A percentile compares a stretch with the other conserved stretches of the same genome.
phyloP scores from a whole-genome alignment of 495 filamentous ascomycete species.

The Penicillium paxilli region DNA sequence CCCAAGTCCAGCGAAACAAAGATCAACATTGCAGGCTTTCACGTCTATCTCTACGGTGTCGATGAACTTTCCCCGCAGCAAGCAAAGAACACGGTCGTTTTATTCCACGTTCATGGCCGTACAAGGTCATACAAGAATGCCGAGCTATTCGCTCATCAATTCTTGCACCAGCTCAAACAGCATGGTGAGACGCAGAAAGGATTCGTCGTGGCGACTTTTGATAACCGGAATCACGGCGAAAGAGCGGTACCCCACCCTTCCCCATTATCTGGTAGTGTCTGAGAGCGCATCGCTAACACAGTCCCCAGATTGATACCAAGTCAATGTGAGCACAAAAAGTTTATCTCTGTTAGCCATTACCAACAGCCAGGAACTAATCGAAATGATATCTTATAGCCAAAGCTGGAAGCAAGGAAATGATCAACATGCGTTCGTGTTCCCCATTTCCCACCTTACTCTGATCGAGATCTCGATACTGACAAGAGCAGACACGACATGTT shows the following conservation, averaged over 20 bases:
- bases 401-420: not conserved
- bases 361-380: too few species aligned
- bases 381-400: not conserved
- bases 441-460: too few species aligned
- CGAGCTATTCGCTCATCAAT: not conserved
- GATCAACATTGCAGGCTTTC: not conserved
- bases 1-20: not conserved
- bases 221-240: constrained; percentile 1
- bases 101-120: not conserved
- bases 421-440: not conserved
- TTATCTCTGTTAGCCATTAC: not conserved
- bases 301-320: not conserved
- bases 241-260: not conserved
- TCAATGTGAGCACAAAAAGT: not conserved
- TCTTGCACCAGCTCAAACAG: not conserved
- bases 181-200: not conserved
- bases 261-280: too few species aligned
- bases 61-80: not conserved
- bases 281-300: too few species aligned
- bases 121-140: not conserved
- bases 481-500: not conserved
- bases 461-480: not conserved
- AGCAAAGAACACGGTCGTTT: not conserved
- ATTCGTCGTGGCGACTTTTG: not conserved
- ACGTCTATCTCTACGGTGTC: not conserved